Evolutionary conservation across 192 early-diverging fungal species (phyloP).

Genomic region (Allomyces arbusculus): DNA sequence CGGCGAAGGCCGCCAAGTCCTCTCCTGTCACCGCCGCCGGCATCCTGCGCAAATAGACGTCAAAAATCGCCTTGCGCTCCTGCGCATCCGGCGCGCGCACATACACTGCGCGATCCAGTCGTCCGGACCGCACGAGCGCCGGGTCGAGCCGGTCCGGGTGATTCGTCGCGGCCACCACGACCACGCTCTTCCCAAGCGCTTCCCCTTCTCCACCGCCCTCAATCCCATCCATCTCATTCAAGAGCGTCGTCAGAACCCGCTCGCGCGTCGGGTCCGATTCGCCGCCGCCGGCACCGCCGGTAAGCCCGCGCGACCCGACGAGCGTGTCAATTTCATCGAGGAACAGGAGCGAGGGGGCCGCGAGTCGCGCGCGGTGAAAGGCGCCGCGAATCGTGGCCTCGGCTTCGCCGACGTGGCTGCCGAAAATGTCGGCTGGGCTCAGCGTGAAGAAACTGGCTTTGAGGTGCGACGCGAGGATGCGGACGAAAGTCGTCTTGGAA

Average conservation of each 20-base stretch:
- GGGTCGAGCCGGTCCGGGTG: constrained; percentile 72
- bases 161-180: constrained; percentile 76
- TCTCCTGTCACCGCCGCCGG: background rate
- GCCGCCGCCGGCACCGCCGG: constrained; percentile 7
- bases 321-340: constrained; percentile 94
- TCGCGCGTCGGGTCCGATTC: constrained; percentile 50
- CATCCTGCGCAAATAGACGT: background rate
- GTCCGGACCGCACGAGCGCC: constrained; percentile 59
- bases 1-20: too few species aligned
- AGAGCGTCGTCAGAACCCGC: constrained; percentile 47
- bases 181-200: constrained; percentile 11
- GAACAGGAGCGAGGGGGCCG: constrained; percentile 73
- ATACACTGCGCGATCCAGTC: constrained; percentile 66
- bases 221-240: constrained; percentile 86
- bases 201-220: constrained; percentile 39
- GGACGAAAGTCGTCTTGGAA: constrained; percentile 88
- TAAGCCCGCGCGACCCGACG: constrained; percentile 61
- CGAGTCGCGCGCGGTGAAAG: constrained; percentile 60
- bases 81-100: constrained; percentile 3
- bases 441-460: background rate
- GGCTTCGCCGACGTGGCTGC: constrained; percentile 62
- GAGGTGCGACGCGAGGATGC: constrained; percentile 31
- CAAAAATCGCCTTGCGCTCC: background rate
- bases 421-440: constrained; percentile 55
- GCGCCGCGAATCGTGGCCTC: constrained; percentile 56